phyloP scores from a whole-genome alignment of 495 filamentous ascomycete genomes.

The Hypoxylon fuscum region DNA sequence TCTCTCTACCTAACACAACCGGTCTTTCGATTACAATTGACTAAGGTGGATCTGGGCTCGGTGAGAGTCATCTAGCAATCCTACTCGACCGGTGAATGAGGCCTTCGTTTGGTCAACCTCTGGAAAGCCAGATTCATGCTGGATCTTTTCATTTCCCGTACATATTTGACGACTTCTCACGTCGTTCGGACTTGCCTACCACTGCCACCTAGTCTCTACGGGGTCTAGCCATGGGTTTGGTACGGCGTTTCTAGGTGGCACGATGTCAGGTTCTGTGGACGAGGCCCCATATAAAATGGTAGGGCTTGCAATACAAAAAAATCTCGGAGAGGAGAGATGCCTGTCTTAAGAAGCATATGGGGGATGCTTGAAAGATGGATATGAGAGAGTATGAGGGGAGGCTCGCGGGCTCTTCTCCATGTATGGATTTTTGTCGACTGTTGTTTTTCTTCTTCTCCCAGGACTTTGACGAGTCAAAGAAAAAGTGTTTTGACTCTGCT shows the following conservation, averaged over 20 bases:
- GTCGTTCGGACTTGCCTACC: constrained; percentile 16
- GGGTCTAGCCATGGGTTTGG: not conserved
- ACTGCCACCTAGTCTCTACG: not conserved
- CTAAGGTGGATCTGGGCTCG: constrained; percentile 4
- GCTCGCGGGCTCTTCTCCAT: constrained; percentile 5
- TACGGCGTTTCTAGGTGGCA: not conserved
- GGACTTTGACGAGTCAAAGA: constrained; percentile 12
- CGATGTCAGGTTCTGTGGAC: constrained; percentile 4
- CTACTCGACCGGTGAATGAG: not conserved
- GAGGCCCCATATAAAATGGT: constrained; percentile 7
- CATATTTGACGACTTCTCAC: constrained; percentile 38
- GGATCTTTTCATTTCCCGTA: constrained; percentile 43
- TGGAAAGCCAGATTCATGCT: constrained; percentile 9
- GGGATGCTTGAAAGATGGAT: constrained; percentile 9
- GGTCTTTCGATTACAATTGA: constrained; percentile 4
- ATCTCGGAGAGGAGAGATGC: constrained; percentile 8
- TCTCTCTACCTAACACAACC: constrained; percentile 7
- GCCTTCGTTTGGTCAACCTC: constrained; percentile 5
- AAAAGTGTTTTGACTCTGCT: constrained; percentile 13
- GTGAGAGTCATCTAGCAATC: constrained; percentile 9
- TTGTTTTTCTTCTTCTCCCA: not conserved
- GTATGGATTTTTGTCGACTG: constrained; percentile 31
- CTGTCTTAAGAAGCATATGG: constrained; percentile 12
- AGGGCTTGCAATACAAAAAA: constrained; percentile 1
- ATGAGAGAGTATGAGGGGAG: not conserved